Evolutionary conservation across 352 stramenopile genomes (phyloP).

Genomic region (Phytophthora pini): DNA sequence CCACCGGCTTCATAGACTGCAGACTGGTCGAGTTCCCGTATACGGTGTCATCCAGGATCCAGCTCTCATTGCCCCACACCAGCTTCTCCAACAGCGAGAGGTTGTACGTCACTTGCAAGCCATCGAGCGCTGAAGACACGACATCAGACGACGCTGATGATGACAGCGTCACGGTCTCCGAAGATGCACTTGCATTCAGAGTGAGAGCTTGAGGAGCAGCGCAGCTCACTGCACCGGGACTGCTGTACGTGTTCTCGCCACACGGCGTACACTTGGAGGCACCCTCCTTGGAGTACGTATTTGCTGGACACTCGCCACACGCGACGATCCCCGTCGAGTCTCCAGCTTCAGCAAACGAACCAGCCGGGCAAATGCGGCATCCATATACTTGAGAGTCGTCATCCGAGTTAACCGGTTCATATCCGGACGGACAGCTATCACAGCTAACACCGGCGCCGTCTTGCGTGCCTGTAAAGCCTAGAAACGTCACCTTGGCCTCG

Average conservation of each 20-base stretch:
- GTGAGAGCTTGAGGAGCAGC: slow-evolving; percentile 53
- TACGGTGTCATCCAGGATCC: slow-evolving; percentile 48
- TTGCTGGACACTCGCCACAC: slow-evolving; percentile 61
- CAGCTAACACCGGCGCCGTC: slow-evolving; percentile 63
- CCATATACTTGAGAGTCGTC: slow-evolving; percentile 39
- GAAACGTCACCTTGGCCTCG: slow-evolving; percentile 53
- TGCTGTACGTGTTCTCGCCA: slow-evolving; percentile 72
- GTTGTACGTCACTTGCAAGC: slow-evolving; percentile 68
- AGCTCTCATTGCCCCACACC: slow-evolving; percentile 74
- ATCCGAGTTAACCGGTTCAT: slow-evolving; percentile 41
- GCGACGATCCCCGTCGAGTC: slow-evolving; percentile 47
- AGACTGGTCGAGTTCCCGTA: slow-evolving; percentile 42
- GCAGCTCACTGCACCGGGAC: slow-evolving; percentile 44
- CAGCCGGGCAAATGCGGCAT: slow-evolving; percentile 68
- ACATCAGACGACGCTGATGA: slow-evolving; percentile 34
- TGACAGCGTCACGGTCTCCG: slow-evolving; percentile 14
- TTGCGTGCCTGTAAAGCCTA: slow-evolving; percentile 61
- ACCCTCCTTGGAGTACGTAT: slow-evolving; percentile 68
- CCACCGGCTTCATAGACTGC: slow-evolving; percentile 45
- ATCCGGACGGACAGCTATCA: slow-evolving; percentile 58
- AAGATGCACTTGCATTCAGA: slow-evolving; percentile 42
- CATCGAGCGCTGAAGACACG: slow-evolving; percentile 32
- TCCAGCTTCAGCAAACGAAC: slow-evolving; percentile 45
- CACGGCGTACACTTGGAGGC: slow-evolving; percentile 57
- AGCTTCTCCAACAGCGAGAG: slow-evolving; percentile 75